Percentiles rank a stretch among this genome's conserved stretches.
These are phyloP conservation scores for Ustilago sp. DNA, from an alignment of 1,284 basidiomycete species.

Conservation along the genomic window DNA sequence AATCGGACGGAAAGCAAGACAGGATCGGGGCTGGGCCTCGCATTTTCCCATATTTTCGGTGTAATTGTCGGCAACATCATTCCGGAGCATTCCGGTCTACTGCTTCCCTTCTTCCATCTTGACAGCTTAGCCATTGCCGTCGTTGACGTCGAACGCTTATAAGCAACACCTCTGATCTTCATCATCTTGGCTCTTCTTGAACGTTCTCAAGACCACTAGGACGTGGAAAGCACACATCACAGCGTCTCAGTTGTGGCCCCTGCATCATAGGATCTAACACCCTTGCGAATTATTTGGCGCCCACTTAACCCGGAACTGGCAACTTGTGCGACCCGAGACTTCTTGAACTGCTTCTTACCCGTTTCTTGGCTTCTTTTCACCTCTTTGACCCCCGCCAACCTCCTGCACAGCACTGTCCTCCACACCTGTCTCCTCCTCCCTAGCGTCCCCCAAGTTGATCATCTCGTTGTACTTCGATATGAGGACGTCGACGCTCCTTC, in stretches of 20 bases:
- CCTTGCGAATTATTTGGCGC: background rate
- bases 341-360: slow-evolving; percentile 10
- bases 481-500: slow-evolving; percentile 41
- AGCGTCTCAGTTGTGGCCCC: background rate
- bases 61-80: background rate
- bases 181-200: background rate
- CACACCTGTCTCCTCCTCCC: slow-evolving; percentile 6
- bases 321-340: slow-evolving; percentile 3
- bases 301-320: slow-evolving; percentile 17
- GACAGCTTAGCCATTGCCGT: background rate
- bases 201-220: background rate
- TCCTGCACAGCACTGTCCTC: background rate
- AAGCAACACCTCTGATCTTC: background rate
- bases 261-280: background rate
- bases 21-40: background rate
- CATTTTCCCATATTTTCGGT: background rate
- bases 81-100: slow-evolving; percentile 10
- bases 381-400: slow-evolving; percentile 14
- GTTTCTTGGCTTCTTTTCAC: slow-evolving; percentile 5
- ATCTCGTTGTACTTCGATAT: slow-evolving; percentile 18
- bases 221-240: background rate
- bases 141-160: background rate
- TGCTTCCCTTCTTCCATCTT: background rate
- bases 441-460: slow-evolving; percentile 3
- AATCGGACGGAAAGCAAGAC: background rate